Conservation (phyloP, 768 basidiomycete species). For the Pulveroboletus sp. region DNA sequence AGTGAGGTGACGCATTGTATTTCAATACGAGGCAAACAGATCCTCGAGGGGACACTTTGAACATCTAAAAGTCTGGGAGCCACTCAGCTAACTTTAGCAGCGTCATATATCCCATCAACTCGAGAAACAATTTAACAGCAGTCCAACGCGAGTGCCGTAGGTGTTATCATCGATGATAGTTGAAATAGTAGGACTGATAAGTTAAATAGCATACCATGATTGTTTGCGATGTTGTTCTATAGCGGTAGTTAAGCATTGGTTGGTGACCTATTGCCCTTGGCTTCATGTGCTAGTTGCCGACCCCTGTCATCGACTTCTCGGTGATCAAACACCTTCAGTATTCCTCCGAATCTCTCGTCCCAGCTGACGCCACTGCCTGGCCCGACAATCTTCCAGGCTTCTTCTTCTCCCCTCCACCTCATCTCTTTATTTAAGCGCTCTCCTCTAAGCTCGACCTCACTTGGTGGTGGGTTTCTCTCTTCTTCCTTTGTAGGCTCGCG, state of each 20-base stretch:
- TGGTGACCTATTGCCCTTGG: background rate
- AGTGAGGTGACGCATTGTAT: too few species aligned
- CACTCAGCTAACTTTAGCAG: background rate
- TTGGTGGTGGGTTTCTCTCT: conserved; percentile 67
- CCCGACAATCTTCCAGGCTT: conserved; percentile 75
- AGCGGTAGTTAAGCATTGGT: background rate
- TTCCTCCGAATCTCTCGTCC: conserved; percentile 66
- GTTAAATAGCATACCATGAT: background rate
- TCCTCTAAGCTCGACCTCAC: conserved; percentile 82
- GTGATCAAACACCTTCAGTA: conserved; percentile 56
- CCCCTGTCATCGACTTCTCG: conserved; percentile 22
- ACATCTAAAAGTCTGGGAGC: too few species aligned
- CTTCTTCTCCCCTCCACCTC: conserved; percentile 74
- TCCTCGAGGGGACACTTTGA: too few species aligned
- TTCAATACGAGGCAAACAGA: too few species aligned
- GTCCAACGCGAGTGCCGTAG: too few species aligned
- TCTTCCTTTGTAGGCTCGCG: conserved; percentile 89
- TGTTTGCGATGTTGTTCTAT: background rate
- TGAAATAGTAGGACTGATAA: background rate
- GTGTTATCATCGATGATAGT: background rate
- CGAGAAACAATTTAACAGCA: too few species aligned
- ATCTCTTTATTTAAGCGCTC: conserved; percentile 88
- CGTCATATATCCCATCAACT: too few species aligned
- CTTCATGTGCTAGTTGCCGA: background rate
- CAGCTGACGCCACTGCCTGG: conserved; percentile 62